phyloP scores from a whole-genome alignment of 1,284 basidiomycete genomes.

The Erythrobasidium hasegawianum region DNA sequence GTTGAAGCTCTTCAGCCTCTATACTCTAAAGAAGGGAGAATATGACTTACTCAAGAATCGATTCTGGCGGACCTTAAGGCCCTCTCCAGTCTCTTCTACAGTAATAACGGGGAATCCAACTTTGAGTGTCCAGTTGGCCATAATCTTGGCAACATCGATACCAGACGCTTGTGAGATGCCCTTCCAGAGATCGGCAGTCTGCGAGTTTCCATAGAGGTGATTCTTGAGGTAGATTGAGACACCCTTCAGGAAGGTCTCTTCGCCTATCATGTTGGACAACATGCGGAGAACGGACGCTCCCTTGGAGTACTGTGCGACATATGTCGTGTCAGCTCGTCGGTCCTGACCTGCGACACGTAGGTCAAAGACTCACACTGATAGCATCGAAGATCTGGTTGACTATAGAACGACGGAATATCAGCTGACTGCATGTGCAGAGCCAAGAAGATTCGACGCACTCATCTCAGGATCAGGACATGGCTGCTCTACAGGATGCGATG shows the following conservation, averaged over 20 bases:
- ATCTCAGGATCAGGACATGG: constrained; percentile 81
- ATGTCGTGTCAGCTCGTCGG: constrained; percentile 42
- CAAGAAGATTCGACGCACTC: no score
- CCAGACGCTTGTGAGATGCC: constrained; percentile 77
- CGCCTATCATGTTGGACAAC: constrained; percentile 82
- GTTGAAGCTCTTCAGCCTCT: neutral
- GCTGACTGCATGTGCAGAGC: no score
- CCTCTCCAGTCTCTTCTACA: constrained; percentile 69
- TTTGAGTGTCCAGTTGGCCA: constrained; percentile 91
- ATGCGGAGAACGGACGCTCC: constrained; percentile 93
- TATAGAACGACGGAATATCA: no score
- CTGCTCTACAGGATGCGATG: constrained; percentile 93
- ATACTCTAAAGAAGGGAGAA: neutral
- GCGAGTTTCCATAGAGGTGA: constrained; percentile 74
- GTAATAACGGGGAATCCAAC: constrained; percentile 64
- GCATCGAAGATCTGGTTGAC: constrained; percentile 72
- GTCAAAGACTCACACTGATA: constrained; percentile 52
- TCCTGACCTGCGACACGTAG: neutral
- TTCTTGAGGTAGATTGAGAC: constrained; percentile 82
- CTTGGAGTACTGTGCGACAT: constrained; percentile 69
- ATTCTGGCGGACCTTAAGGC: constrained; percentile 66
- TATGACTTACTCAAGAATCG: constrained; percentile 73
- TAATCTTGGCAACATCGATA: constrained; percentile 71
- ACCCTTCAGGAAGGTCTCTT: constrained; percentile 60
- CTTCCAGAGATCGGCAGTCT: constrained; percentile 83